A percentile compares a stretch with the other conserved stretches of the same genome.
Evolutionary conservation across 2,329 filamentous ascomycete species (phyloP).

Genomic region (Neonectria punicea): DNA sequence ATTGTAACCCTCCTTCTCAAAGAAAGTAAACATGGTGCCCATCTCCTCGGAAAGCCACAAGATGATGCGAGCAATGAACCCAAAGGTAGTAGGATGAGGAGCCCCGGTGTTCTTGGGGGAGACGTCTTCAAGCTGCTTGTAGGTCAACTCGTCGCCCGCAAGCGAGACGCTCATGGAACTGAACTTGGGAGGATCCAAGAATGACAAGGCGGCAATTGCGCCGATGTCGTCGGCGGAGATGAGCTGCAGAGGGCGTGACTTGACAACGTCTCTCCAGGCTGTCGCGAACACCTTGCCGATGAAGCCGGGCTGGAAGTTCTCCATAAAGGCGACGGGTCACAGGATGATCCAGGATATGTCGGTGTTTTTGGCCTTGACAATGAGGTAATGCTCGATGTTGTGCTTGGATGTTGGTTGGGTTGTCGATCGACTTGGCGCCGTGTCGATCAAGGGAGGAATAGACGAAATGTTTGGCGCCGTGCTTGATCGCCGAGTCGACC

Average conservation of each 20-base stretch:
- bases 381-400: conserved; percentile 69
- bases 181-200: conserved; percentile 47
- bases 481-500: conserved; percentile 63
- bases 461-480: conserved; percentile 67
- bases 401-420: conserved; percentile 67
- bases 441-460: conserved; percentile 71
- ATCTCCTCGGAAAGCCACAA: conserved; percentile 46
- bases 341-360: conserved; percentile 51
- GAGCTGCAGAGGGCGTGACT: conserved; percentile 39
- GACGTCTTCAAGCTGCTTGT: conserved; percentile 43
- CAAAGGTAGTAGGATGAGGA: conserved; percentile 44
- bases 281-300: conserved; percentile 46
- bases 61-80: conserved; percentile 42
- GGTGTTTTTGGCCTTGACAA: conserved; percentile 49
- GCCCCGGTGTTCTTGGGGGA: conserved; percentile 47
- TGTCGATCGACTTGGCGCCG: conserved; percentile 60
- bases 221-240: conserved; percentile 50
- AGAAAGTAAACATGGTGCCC: conserved; percentile 52
- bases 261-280: conserved; percentile 45
- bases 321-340: conserved; percentile 54
- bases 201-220: conserved; percentile 50
- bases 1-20: conserved; percentile 49
- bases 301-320: conserved; percentile 49
- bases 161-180: conserved; percentile 48
- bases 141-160: conserved; percentile 54